Evolutionary conservation across 2,329 filamentous ascomycete species (phyloP).

Genomic region (Rachicladosporium sp.): DNA sequence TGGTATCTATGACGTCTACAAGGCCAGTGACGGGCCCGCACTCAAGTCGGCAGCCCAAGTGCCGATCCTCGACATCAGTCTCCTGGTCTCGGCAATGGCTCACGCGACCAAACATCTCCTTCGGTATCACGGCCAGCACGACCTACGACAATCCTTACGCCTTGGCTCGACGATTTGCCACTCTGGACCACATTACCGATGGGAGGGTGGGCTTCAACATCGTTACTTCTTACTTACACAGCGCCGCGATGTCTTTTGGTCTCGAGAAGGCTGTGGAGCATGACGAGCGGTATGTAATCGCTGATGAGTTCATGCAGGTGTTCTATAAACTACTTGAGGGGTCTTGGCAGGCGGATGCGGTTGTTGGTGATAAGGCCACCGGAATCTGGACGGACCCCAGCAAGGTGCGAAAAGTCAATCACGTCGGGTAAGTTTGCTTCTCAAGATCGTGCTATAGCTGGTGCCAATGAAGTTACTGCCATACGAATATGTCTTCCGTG

Average conservation of each 20-base stretch:
- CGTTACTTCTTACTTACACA: constrained; percentile 37
- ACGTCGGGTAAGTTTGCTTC: constrained; percentile 9
- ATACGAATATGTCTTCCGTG: background rate
- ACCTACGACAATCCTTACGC: constrained; percentile 26
- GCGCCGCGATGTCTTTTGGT: constrained; percentile 37
- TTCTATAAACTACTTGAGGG: constrained; percentile 20
- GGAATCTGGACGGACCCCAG: constrained; percentile 47
- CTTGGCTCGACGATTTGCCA: constrained; percentile 24
- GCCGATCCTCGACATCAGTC: constrained; percentile 47
- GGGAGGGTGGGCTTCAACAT: constrained; percentile 37
- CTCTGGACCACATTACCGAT: constrained; percentile 26
- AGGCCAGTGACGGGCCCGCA: constrained; percentile 31
- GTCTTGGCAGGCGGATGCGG: constrained; percentile 19
- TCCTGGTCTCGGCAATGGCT: constrained; percentile 33
- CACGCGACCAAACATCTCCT: constrained; percentile 30
- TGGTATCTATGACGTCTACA: constrained; percentile 36
- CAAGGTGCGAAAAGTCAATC: constrained; percentile 42
- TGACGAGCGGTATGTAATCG: constrained; percentile 37
- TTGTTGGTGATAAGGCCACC: constrained; percentile 41
- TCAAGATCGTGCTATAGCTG: too few species aligned
- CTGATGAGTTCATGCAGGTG: constrained; percentile 32
- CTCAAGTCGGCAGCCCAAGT: constrained; percentile 53
- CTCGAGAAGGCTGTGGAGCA: constrained; percentile 35
- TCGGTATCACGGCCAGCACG: constrained; percentile 26
- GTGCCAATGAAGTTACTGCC: too few species aligned